Base-by-base conservation (phyloP, 1,139 yeast genomes). In the Debaryomyces psychrophilus region DNA sequence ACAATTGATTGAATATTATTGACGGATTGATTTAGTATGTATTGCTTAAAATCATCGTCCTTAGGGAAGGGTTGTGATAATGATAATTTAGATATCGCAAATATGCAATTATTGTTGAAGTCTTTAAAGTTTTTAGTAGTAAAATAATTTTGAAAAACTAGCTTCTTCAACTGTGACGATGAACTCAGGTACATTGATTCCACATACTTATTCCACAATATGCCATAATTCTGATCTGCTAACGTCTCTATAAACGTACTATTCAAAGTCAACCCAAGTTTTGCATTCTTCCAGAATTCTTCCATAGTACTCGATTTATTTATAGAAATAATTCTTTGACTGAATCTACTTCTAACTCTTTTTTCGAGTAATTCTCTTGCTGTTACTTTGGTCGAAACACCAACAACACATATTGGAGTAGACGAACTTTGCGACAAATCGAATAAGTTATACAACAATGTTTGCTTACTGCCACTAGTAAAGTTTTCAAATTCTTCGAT, bases 401-500 rank as follows among this genome's bases (percentile, higher is more conserved):
- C 98, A 44, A 93, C 67, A 4, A 93, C 88, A 45, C 95, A 82
- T 3, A 92, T 82, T 1, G 97, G 96, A 0, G 87, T 82, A 5
- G 79, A 71, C 25, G 89, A 79, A 50, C 81, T 87, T 52, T 90
- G 93, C 2, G 90, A 82, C 56, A 90, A 73, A 57, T 95, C 99
- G 60, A 95, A 86, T 39, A 95, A 68, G 56, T 90, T 93, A 64
- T 93, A 95, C 7, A 95, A 68, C 39, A 93, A 70, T 0, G 96
- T 87, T 62, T 93, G 99, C 49, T 89, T 83, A 37, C 80, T 76
- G 41, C 81, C 84, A 7, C 79, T 75, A 0, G 93, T 85, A 66
- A 87, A 93, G 42, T 78, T 72, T 51, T 93, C 98, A 49, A 93
- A 79, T 57, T 90, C 96, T 52, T 93, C 98, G 50, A 93, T 80